These are phyloP conservation scores for Pyrenochaeta sp. DNA, from an alignment of 2,329 filamentous ascomycete genomes.

Conservation along the genomic window DNA sequence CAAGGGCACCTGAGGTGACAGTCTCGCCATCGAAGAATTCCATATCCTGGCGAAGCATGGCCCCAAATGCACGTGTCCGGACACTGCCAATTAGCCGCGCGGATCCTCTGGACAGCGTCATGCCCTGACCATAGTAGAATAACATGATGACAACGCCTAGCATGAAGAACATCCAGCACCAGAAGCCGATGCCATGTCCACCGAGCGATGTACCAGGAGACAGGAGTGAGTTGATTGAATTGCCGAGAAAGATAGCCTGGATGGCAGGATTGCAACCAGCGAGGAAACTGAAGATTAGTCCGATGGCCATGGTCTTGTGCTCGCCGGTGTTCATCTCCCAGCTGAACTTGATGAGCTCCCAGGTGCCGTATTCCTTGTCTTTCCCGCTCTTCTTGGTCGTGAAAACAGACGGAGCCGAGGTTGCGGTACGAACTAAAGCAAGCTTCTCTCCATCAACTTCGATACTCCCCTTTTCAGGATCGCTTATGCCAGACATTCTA, in stretches of 20 bases:
- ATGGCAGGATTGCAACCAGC: conserved; percentile 47
- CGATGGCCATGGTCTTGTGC: conserved; percentile 48
- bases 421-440: conserved; percentile 37
- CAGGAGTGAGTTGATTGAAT: conserved; percentile 78
- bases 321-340: conserved; percentile 45
- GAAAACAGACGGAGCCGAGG: conserved; percentile 69
- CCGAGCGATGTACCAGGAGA: conserved; percentile 65
- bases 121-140: conserved; percentile 41
- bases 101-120: conserved; percentile 66
- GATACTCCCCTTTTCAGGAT: conserved; percentile 23
- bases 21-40: conserved; percentile 90
- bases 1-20: conserved; percentile 88
- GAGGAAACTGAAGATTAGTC: conserved; percentile 52
- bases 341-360: conserved; percentile 54
- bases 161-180: conserved; percentile 50
- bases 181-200: conserved; percentile 69
- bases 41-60: conserved; percentile 86
- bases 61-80: conserved; percentile 81
- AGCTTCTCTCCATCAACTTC: conserved; percentile 35
- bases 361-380: conserved; percentile 38
- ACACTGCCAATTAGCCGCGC: conserved; percentile 79
- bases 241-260: conserved; percentile 81
- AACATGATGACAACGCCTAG: conserved; percentile 35
- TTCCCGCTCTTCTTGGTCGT: conserved; percentile 48
- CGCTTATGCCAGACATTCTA: conserved; percentile 28